Evolutionary conservation across 2,329 filamentous ascomycete genomes (phyloP).

Genomic region (Cordyceps farinosa): DNA sequence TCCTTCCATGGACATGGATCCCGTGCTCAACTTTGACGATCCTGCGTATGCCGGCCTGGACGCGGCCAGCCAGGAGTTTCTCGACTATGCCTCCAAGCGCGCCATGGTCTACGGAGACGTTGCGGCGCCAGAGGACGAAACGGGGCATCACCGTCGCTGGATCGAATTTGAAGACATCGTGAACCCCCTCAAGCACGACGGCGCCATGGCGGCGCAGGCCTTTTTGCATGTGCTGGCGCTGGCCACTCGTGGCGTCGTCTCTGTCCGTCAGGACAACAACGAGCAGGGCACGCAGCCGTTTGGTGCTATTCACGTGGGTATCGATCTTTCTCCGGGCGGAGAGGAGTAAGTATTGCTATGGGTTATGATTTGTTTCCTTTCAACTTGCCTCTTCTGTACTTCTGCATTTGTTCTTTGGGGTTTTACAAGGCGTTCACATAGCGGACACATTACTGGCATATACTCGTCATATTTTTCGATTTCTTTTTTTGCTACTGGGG

Average conservation of each 20-base stretch:
- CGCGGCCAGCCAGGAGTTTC: constrained; percentile 43
- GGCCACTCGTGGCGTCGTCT: constrained; percentile 61
- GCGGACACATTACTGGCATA: not conserved
- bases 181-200: constrained; percentile 49
- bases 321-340: constrained; percentile 24
- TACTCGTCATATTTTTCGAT: not conserved
- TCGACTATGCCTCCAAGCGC: constrained; percentile 39
- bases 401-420: not conserved
- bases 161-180: constrained; percentile 70
- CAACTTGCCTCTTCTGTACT: too few relatives aligned
- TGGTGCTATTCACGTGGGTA: constrained; percentile 45
- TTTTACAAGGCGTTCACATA: not conserved
- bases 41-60: constrained; percentile 37
- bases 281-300: constrained; percentile 36
- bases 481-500: not conserved
- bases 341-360: constrained; percentile 2
- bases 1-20: constrained; percentile 25
- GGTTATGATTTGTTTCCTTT: not conserved
- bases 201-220: constrained; percentile 67
- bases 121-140: constrained; percentile 19
- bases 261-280: constrained; percentile 56
- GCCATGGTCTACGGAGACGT: constrained; percentile 33
- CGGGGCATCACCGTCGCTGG: constrained; percentile 35
- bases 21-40: constrained; percentile 20
- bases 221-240: constrained; percentile 71